Evolutionary conservation across 345 rosid species (phyloP).

Genomic region (Diplotaxis tenuifolia): DNA sequence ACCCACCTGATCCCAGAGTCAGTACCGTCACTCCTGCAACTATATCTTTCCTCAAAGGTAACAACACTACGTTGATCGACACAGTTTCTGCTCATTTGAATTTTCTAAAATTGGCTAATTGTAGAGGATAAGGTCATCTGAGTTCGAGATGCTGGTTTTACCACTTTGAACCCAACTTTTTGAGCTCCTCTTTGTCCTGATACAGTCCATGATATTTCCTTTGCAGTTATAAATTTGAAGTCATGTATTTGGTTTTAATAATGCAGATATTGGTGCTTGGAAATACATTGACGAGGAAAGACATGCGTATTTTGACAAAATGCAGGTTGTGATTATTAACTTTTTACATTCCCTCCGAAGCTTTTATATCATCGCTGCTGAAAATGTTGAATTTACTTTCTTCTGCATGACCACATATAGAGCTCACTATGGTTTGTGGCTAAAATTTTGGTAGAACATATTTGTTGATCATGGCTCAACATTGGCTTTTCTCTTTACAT

Average conservation of each 20-base stretch:
- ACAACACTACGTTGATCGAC: no score
- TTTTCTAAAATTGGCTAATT: background rate
- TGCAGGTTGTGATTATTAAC: slow-evolving; percentile 58
- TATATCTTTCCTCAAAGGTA: slow-evolving; percentile 73
- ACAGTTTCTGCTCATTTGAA: background rate
- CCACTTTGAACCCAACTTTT: background rate
- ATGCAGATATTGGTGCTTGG: slow-evolving; percentile 92
- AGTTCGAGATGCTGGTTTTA: slow-evolving; percentile 7
- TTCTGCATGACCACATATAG: background rate
- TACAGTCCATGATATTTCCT: no score
- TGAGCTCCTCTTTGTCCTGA: background rate
- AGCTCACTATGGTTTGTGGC: background rate
- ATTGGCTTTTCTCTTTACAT: slow-evolving; percentile 1
- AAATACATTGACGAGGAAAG: slow-evolving; percentile 71
- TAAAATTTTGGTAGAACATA: background rate
- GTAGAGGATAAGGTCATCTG: background rate
- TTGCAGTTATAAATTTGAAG: no score
- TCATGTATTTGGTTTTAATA: background rate
- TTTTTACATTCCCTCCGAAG: slow-evolving; percentile 4
- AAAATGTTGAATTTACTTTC: background rate
- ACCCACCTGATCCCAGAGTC: slow-evolving; percentile 89
- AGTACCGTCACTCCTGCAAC: slow-evolving; percentile 91
- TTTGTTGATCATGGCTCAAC: background rate
- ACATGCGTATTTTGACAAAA: slow-evolving; percentile 88
- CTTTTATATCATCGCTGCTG: background rate